These are phyloP conservation scores for Cyclotella kingstonii DNA, from an alignment of 108 stramenopile genomes.

Conservation along the genomic window DNA sequence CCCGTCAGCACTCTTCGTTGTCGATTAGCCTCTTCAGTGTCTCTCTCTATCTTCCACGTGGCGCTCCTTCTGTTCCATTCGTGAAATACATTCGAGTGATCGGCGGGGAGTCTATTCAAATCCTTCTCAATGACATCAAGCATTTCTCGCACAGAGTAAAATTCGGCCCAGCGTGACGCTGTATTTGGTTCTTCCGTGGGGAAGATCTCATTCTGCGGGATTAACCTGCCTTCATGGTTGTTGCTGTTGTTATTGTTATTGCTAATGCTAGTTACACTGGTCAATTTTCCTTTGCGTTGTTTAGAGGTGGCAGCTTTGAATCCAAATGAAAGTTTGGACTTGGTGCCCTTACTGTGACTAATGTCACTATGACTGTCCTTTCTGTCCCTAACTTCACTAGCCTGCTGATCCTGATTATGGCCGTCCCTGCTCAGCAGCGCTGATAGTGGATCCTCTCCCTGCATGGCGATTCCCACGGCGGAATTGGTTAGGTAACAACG, in stretches of 20 bases:
- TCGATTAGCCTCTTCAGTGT: not conserved
- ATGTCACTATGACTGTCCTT: too few species aligned
- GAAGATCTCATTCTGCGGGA: not conserved
- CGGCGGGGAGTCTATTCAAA: constrained; percentile 65
- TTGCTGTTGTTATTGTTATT: constrained; percentile 6
- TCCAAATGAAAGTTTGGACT: too few species aligned
- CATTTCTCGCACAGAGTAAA: constrained; percentile 40
- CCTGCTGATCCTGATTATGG: too few species aligned
- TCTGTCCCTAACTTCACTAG: too few species aligned
- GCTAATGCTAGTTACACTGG: too few species aligned
- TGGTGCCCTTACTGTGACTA: too few species aligned
- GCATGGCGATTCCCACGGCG: too few species aligned
- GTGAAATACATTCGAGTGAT: constrained; percentile 40
- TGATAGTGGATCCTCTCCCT: too few species aligned
- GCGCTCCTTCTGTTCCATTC: constrained; percentile 11
- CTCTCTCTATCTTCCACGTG: not conserved
- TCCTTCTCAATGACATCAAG: constrained; percentile 83
- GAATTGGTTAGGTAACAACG: too few species aligned
- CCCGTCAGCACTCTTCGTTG: not conserved
- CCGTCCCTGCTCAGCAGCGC: too few species aligned
- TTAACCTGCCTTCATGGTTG: not conserved
- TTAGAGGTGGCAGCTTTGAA: too few species aligned
- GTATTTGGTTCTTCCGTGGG: constrained; percentile 2
- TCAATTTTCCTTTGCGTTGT: too few species aligned
- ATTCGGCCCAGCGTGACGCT: constrained; percentile 35